Evolutionary conservation across 768 basidiomycete species (phyloP), one percentile per base, ranked within the genome.

Genomic region (Suillus tomentosus): DNA sequence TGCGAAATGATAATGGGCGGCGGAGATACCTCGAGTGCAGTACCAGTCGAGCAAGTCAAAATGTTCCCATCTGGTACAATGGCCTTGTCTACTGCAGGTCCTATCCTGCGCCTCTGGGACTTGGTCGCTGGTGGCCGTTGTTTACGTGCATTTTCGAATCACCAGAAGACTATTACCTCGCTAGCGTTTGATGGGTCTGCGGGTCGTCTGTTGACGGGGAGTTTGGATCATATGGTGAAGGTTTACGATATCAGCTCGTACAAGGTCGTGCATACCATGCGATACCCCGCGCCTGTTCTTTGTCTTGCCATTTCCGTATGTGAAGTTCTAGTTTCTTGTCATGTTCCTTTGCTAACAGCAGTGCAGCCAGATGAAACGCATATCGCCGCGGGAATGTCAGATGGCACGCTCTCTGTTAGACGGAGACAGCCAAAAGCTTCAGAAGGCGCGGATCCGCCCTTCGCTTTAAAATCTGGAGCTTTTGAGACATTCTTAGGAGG

Each of bases 231-330:
- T 69, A 92, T 99, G 91, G 94, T 99, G 64, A 99, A 99, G 78
- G 96, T 98, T 40, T 99, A 99, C 79, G 96, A 99, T 76, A 88
- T 96, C 43, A 87, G 91, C 73, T 87, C 87, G 17, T 98, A 96
- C 82, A 92, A 92, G 71, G 97, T 99, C 42, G 88, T 97, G 15
- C 97, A 99, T 72, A 98, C 97, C 5, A 99, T 99, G 94, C 89
- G 97, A 53, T 99, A 99, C 76, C 93, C 96, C 5, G 94, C 95
- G 5, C 94, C 95, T 6, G 77, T 99, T 2, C 82, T 99, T 19
- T 94, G 90, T 71, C 80, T 99, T 50, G 95, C 95, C 17, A 83
- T 99, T 54, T 98, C 96, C 64, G 96, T 96, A 77, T 71, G 89
- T 81, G 45, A 34, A 40, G 2, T n/a, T 60, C 24, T 43, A 57